Percentiles rank a stretch among this genome's conserved stretches.
Conservation (phyloP, 352 stramenopile species). For the Pythium phragmiticola region DNA sequence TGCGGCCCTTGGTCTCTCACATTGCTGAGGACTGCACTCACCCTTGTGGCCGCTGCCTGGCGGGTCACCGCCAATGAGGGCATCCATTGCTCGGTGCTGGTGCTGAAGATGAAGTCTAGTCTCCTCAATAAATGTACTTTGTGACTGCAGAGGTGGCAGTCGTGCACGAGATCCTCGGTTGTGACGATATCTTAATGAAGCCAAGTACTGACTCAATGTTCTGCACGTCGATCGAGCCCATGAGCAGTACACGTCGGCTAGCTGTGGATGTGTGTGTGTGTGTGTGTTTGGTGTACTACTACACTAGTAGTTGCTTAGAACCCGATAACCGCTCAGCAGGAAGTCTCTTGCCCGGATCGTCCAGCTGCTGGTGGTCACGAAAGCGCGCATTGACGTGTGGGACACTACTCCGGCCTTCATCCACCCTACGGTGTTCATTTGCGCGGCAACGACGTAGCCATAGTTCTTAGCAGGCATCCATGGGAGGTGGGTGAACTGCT, state of each 20-base stretch:
- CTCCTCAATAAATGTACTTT: constrained; percentile 33
- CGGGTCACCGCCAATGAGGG: constrained; percentile 78
- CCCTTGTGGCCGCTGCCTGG: constrained; percentile 49
- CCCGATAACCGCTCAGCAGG: no score
- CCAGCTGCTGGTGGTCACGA: constrained; percentile 50
- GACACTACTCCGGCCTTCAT: constrained; percentile 77
- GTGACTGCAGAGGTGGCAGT: constrained; percentile 81
- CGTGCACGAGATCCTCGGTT: constrained; percentile 65
- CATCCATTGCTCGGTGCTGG: constrained; percentile 79
- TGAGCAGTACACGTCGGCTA: constrained; percentile 81
- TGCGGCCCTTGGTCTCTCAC: constrained; percentile 43
- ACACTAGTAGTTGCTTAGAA: no score
- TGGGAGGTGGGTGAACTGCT: no score
- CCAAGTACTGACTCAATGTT: constrained; percentile 72
- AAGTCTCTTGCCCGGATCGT: no score
- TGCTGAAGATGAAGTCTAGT: constrained; percentile 20
- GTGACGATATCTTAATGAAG: constrained; percentile 80
- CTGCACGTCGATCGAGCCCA: constrained; percentile 81
- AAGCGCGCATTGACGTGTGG: constrained; percentile 88
- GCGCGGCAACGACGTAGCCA: constrained; percentile 75
- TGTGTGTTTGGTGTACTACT: no score
- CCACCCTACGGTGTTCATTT: constrained; percentile 60
- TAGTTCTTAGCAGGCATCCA: no score
- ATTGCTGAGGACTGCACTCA: no score
- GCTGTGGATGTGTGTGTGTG: no score